phyloP scores from a whole-genome alignment of 2,329 filamentous ascomycete genomes.

The Claviceps arundinis region DNA sequence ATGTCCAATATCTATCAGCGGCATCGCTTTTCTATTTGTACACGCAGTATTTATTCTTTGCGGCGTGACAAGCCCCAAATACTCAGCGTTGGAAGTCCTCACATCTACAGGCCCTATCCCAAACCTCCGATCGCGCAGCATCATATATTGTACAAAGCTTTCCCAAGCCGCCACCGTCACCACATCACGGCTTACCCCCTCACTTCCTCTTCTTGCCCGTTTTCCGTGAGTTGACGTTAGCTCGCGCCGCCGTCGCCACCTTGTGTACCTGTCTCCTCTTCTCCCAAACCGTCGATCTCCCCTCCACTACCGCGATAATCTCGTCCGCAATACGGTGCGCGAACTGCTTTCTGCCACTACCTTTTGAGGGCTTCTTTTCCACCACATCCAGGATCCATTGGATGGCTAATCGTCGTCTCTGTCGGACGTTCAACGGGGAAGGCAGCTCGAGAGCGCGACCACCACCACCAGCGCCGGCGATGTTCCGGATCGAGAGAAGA shows the following conservation, averaged over 20 bases:
- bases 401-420: slow-evolving; percentile 67
- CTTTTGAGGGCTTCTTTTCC: slow-evolving; percentile 59
- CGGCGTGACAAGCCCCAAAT: too few species aligned
- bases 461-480: slow-evolving; percentile 72
- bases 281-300: slow-evolving; percentile 73
- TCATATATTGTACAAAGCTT: neutral
- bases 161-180: neutral
- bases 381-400: slow-evolving; percentile 83
- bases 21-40: too few species aligned
- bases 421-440: slow-evolving; percentile 57
- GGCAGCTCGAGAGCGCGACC: slow-evolving; percentile 75
- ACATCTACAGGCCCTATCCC: too few species aligned
- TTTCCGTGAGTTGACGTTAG: slow-evolving; percentile 46
- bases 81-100: too few species aligned
- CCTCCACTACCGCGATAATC: slow-evolving; percentile 77
- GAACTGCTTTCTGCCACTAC: slow-evolving; percentile 59
- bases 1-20: too few species aligned
- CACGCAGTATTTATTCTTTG: too few species aligned
- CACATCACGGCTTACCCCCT: neutral
- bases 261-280: slow-evolving; percentile 67
- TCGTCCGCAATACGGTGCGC: slow-evolving; percentile 73
- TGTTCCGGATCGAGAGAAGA: slow-evolving; percentile 63
- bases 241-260: slow-evolving; percentile 61
- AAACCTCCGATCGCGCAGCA: too few species aligned
- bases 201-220: slow-evolving; percentile 22